phyloP scores from a whole-genome alignment of 2,329 filamentous ascomycete species.

The Tolypocladium amazonense region DNA sequence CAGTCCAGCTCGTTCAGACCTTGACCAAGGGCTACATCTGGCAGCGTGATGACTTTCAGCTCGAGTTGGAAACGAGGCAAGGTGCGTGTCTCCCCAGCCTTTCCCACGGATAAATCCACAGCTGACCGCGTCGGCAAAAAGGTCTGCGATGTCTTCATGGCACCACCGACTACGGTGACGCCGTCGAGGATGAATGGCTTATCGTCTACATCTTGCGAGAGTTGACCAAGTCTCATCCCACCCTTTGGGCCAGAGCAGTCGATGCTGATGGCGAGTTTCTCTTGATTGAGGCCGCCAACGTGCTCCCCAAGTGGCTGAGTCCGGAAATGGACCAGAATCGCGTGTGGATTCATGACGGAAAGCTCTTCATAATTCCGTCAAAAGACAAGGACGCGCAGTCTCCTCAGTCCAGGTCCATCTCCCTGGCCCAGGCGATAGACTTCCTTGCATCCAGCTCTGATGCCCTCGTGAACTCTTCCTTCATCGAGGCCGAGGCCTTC shows the following conservation, averaged over 20 bases:
- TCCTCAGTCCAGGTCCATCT: slow-evolving; percentile 33
- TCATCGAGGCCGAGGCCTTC: slow-evolving; percentile 82
- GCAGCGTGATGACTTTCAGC: slow-evolving; percentile 75
- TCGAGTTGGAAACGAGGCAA: slow-evolving; percentile 50
- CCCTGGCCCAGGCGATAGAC: slow-evolving; percentile 51
- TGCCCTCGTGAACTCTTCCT: slow-evolving; percentile 57
- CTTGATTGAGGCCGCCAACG: slow-evolving; percentile 83
- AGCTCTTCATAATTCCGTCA: slow-evolving; percentile 62
- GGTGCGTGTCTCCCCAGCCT: slow-evolving; percentile 30
- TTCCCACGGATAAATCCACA: not conserved
- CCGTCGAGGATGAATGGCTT: slow-evolving; percentile 94
- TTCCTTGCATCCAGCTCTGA: slow-evolving; percentile 46
- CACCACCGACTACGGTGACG: slow-evolving; percentile 80
- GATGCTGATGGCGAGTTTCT: slow-evolving; percentile 95
- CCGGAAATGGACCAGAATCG: slow-evolving; percentile 82
- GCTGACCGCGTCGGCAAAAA: not conserved
- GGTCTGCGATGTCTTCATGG: slow-evolving; percentile 56
- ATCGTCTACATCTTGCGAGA: slow-evolving; percentile 83
- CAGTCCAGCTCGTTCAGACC: slow-evolving; percentile 48
- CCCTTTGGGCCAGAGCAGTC: slow-evolving; percentile 71
- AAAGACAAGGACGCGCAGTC: slow-evolving; percentile 15
- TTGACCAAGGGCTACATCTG: slow-evolving; percentile 84
- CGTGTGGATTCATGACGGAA: slow-evolving; percentile 76
- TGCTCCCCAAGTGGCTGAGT: slow-evolving; percentile 80
- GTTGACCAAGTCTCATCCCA: slow-evolving; percentile 59